phyloP scores from a whole-genome alignment of 139 green algal species.

The Gonium pectorale region DNA sequence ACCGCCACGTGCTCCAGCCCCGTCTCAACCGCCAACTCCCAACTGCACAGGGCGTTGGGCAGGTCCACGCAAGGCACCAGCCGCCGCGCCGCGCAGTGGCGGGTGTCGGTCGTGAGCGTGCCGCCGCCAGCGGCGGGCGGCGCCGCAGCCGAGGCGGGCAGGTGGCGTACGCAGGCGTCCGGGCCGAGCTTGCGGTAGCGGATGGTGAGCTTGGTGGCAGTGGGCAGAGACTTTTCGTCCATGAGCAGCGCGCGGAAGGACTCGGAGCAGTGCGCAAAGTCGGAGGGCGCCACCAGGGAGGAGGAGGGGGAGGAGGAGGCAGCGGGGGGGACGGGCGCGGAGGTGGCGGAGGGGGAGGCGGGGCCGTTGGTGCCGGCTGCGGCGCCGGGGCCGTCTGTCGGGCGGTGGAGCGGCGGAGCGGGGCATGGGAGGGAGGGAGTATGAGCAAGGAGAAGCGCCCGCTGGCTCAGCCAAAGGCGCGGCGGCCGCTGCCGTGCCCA shows the following conservation, averaged over 20 bases:
- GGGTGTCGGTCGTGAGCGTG: slow-evolving; percentile 3
- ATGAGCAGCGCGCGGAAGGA: slow-evolving; percentile 13
- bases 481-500: too few species aligned
- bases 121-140: neutral
- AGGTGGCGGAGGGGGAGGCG: neutral
- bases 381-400: too few species aligned
- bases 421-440: too few species aligned
- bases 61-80: slow-evolving; percentile 39
- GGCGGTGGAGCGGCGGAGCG: too few species aligned
- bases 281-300: neutral
- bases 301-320: neutral
- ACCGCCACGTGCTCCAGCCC: slow-evolving; percentile 42
- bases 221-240: neutral
- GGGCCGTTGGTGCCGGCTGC: neutral
- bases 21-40: slow-evolving; percentile 38
- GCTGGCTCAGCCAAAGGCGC: too few species aligned
- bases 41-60: neutral
- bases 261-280: slow-evolving; percentile 36
- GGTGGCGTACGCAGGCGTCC: slow-evolving; percentile 9
- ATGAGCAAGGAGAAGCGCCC: too few species aligned
- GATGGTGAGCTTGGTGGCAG: neutral
- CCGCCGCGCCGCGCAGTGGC: neutral
- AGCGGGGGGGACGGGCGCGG: too few species aligned
- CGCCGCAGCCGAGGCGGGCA: neutral
- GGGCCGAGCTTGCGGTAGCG: neutral